These are phyloP conservation scores for Aschersonia sp. DNA, from an alignment of 2,329 filamentous ascomycete genomes.

Conservation along the genomic window DNA sequence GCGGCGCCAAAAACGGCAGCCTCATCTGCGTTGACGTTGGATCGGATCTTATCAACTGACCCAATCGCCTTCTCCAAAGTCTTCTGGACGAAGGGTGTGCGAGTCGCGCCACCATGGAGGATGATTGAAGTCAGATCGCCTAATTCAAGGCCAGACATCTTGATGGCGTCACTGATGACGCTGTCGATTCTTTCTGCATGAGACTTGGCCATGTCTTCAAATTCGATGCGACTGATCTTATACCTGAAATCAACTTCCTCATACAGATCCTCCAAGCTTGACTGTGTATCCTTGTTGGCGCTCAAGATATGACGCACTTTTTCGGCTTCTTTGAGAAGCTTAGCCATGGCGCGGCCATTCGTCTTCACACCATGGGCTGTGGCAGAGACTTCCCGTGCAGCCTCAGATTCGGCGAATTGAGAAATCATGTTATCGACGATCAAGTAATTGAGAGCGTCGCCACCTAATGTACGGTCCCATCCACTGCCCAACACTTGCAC, in stretches of 20 bases:
- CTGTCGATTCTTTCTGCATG: constrained; percentile 54
- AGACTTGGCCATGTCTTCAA: constrained; percentile 61
- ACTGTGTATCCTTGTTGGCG: constrained; percentile 71
- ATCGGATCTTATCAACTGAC: constrained; percentile 64
- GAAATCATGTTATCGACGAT: constrained; percentile 81
- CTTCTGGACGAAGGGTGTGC: constrained; percentile 90
- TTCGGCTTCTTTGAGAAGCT: constrained; percentile 87
- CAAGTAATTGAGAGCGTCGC: constrained; percentile 75
- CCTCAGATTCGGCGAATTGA: constrained; percentile 59
- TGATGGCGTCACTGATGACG: constrained; percentile 62
- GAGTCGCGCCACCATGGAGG: constrained; percentile 77
- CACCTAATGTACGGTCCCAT: constrained; percentile 83
- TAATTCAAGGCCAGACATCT: constrained; percentile 56
- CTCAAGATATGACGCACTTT: constrained; percentile 78
- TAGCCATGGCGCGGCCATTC: constrained; percentile 76
- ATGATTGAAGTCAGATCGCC: constrained; percentile 79
- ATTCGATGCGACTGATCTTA: constrained; percentile 66
- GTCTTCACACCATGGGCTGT: constrained; percentile 48
- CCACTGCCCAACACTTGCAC: constrained; percentile 76
- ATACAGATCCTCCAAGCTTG: constrained; percentile 77
- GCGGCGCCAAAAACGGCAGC: constrained; percentile 91
- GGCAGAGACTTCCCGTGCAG: constrained; percentile 49
- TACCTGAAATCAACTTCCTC: constrained; percentile 91
- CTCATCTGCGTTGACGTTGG: constrained; percentile 94
- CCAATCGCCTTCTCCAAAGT: constrained; percentile 65